Base-by-base conservation (phyloP, 106 monocot genomes). In the Xerophyta viscosa region DNA sequence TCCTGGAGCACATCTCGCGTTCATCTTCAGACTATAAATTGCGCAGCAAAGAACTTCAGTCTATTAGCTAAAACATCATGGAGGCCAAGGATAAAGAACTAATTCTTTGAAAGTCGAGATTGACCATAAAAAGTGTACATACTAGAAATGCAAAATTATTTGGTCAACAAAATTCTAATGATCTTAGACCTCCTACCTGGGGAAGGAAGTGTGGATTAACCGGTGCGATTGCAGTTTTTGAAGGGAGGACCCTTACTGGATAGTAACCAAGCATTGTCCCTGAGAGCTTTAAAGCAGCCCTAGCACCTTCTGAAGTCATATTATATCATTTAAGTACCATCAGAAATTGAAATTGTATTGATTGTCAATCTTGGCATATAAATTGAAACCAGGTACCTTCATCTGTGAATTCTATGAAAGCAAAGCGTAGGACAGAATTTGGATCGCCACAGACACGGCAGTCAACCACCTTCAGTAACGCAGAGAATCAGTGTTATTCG, bases 201-300 rank as follows among this genome's bases (percentile, higher is more conserved):
- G 92, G 92, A 48, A 92, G 87, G 64, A 80, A 92, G 58, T 68
- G 71, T 24, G 92, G 92, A 58, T 92, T 92, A 31, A 92, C 87
- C 22, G 92, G 92, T 23, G 83, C 64, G 41, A 92, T 92, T 6
- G 87, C 83, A 53, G 92, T 87, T 57, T 83, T 92, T 37, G 92
- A 92, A 61, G 87, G 92, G 30, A 87, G 71, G 20, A 92, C 83
- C 59, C 68, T 77, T 27, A 92, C 48, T 51, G 87, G 87, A 62
- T 77, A 80, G 50, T 41, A 83, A 18, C 83, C 87, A 21, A 92
- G 71, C 49, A 83, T 60, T 6, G 77, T 76, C 13, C 87, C 87
- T 11, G 58, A 64, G 24, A 92, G 83, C 48, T 19, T 80, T 30
- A 87, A 49, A 12, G 92, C 92, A 51, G 46, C 68, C 50, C 68